Percentiles rank a stretch among this genome's conserved stretches.
phyloP scores from a whole-genome alignment of 805 yeast species.

The Ogataea angusta region DNA sequence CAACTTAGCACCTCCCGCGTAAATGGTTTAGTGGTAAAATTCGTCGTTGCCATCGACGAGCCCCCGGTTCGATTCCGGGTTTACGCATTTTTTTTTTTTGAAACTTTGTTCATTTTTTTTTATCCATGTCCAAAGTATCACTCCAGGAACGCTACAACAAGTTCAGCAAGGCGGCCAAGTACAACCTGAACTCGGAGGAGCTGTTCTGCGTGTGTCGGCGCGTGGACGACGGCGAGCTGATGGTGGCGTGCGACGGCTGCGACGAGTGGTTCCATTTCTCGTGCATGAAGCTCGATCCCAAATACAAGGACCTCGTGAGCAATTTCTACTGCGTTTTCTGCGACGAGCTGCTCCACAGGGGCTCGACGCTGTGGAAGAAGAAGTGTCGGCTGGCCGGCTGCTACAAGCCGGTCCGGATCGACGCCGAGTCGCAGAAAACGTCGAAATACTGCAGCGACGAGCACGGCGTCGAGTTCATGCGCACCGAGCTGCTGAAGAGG shows the following conservation, averaged over 20 bases:
- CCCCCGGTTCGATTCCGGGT: slow-evolving; percentile 32
- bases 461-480: slow-evolving; percentile 58
- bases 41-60: slow-evolving; percentile 31
- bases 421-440: slow-evolving; percentile 24
- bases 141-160: slow-evolving; percentile 30
- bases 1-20: slow-evolving; percentile 9
- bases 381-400: slow-evolving; percentile 68
- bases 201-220: slow-evolving; percentile 74
- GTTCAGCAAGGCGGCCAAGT: slow-evolving; percentile 35
- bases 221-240: slow-evolving; percentile 74
- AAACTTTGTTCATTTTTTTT: not conserved
- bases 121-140: slow-evolving; percentile 12
- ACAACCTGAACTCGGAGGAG: slow-evolving; percentile 53
- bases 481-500: slow-evolving; percentile 23
- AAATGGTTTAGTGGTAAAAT: slow-evolving; percentile 30
- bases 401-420: slow-evolving; percentile 45
- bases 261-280: slow-evolving; percentile 92
- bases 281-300: slow-evolving; percentile 60
- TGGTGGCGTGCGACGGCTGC: slow-evolving; percentile 95
- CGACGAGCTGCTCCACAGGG: slow-evolving; percentile 42
- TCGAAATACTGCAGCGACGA: slow-evolving; percentile 74
- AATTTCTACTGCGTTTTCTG: slow-evolving; percentile 76
- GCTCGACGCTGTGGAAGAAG: slow-evolving; percentile 65
- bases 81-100: slow-evolving; percentile 20
- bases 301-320: slow-evolving; percentile 53